Evolutionary conservation across 1,284 basidiomycete genomes (phyloP), one percentile per base, ranked within the genome.

Genomic region (Wallemia ichthyophaga): DNA sequence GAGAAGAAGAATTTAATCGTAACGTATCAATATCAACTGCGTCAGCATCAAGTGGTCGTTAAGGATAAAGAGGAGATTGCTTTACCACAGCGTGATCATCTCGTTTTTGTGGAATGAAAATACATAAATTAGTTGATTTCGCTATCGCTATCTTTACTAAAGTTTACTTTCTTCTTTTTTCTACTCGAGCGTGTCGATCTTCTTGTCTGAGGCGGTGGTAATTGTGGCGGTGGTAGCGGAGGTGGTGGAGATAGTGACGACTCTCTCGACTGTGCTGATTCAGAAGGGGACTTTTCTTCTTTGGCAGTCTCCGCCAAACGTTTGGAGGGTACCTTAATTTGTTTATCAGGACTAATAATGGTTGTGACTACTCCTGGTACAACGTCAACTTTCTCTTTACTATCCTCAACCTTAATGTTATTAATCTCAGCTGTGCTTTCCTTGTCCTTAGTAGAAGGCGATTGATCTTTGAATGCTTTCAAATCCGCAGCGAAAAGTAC

Each of bases 1-100:
- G 73, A 76, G 60, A 69, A 73, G 59, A 85, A 85, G 71, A 72
- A 73, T 25, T 70, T 92, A 58, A 71, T 76, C 27, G 74, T 92
- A 56, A 75, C 78, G 54, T 92, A 92, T 70, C 70, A 76, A 56
- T 94, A 92, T 74, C 75, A 77, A 62, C 80, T 78, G 48, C 74
- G 74, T 61, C 64, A 74, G 69, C 87, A 92, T 68, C 81, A 83
- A 67, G 79, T 79, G 62, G 78, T 80, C 63, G 78, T 85, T 61
- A 77, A 77, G 64, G 87, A 91, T 25, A 25, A 27, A 27, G 55
- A 56, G 25, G 55, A 56, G 25, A 17, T 56, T 27, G 55, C 55
- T 2, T 26, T 56, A 17, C 55, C 55, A 27, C 55, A 56, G 55
- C 24, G 55, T 25, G 55, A 27, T 56, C 37, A 48, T 21, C 13